Evolutionary conservation across 1,284 basidiomycete genomes (phyloP).

Genomic region (Stereum hirsutum): DNA sequence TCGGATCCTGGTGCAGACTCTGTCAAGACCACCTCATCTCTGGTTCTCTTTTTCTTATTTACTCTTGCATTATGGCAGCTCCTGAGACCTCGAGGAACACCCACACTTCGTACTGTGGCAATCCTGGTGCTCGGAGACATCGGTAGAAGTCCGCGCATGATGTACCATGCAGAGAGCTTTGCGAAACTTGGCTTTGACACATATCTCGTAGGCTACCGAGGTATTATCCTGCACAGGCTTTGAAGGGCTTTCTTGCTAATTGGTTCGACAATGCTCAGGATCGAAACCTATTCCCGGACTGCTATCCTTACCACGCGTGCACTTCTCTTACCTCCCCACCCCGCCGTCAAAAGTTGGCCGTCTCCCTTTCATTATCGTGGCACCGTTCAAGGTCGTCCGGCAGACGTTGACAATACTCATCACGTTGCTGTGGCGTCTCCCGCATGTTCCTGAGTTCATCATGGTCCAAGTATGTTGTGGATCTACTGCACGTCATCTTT

Average conservation of each 20-base stretch:
- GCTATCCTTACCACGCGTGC: constrained; percentile 51
- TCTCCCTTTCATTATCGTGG: constrained; percentile 70
- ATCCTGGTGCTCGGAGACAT: constrained; percentile 93
- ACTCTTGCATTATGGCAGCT: constrained; percentile 4
- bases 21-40: no score
- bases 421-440: constrained; percentile 52
- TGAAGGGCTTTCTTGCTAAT: background rate
- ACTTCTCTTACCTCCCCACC: constrained; percentile 58
- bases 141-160: constrained; percentile 94
- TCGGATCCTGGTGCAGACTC: no score
- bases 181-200: constrained; percentile 76
- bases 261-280: constrained; percentile 31
- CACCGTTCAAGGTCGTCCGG: constrained; percentile 73
- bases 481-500: background rate
- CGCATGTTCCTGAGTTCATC: constrained; percentile 74
- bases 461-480: constrained; percentile 71
- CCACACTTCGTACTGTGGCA: constrained; percentile 18
- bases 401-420: constrained; percentile 61
- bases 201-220: constrained; percentile 80
- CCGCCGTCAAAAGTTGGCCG: constrained; percentile 46
- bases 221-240: constrained; percentile 26
- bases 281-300: constrained; percentile 68
- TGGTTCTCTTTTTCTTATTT: constrained; percentile 1
- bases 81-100: constrained; percentile 15
- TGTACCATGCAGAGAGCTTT: constrained; percentile 95